Evolutionary conservation across 1,284 basidiomycete species (phyloP).

Genomic region (Neonothopanus nambi): DNA sequence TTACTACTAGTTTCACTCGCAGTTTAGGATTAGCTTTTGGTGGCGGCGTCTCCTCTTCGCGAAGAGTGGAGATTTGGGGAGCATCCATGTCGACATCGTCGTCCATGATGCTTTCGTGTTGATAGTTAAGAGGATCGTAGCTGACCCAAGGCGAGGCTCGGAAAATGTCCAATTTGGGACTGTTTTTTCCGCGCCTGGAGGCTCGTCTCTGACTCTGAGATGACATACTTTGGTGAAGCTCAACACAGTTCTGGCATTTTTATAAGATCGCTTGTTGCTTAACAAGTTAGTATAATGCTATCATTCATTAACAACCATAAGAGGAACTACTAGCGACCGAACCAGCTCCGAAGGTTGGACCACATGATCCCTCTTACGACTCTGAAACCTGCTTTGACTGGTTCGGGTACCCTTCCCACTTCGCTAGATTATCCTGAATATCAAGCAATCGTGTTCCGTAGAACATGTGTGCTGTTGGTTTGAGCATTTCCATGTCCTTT

Average conservation of each 20-base stretch:
- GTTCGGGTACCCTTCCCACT: constrained; percentile 63
- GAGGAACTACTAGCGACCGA: constrained; percentile 31
- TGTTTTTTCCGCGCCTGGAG: no score
- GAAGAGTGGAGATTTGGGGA: constrained; percentile 74
- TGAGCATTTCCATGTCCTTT: constrained; percentile 48
- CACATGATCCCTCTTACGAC: no score
- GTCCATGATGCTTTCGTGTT: constrained; percentile 33
- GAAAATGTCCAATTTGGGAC: not conserved
- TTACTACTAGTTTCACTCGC: constrained; percentile 51
- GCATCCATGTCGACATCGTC: constrained; percentile 72
- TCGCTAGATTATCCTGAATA: constrained; percentile 51
- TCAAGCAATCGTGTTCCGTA: constrained; percentile 63
- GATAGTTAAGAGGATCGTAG: constrained; percentile 5
- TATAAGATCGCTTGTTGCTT: no score
- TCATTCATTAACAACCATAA: no score
- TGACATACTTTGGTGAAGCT: no score
- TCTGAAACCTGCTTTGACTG: constrained; percentile 34
- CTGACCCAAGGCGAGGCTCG: constrained; percentile 10
- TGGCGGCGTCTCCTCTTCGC: constrained; percentile 68
- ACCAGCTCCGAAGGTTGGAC: constrained; percentile 32
- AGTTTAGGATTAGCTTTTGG: constrained; percentile 45
- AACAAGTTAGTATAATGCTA: no score
- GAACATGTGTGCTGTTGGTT: constrained; percentile 64
- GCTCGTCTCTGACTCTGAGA: no score
- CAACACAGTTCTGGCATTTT: no score